Evolutionary conservation across 352 stramenopile genomes (phyloP), one percentile per base, ranked within the genome.

Genomic region (Phytophthora aleatoria): DNA sequence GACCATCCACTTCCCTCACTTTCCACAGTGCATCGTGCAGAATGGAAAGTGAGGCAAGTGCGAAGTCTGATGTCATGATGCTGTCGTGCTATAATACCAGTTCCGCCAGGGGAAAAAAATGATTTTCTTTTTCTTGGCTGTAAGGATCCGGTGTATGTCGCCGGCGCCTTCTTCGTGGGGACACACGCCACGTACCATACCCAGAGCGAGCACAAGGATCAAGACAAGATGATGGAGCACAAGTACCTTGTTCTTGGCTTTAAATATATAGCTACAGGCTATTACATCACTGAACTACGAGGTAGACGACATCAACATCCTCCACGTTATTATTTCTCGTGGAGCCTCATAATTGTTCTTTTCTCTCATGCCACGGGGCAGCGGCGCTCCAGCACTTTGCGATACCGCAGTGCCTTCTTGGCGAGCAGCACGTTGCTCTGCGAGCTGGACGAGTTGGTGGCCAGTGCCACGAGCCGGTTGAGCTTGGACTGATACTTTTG

Each of bases 341-440:
- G 35, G 5, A 12, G 5, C 38, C 42, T 51, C 31, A 39, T 50
- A 50, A 57, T 20, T 20, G 20, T 20, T 20, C 20, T 20, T 20
- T 20, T 20, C 20, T 41, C 20, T 73, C 24, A 67, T 38, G 12
- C 35, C 50, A 57, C 15, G 10, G 41, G 15, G 11, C 63, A 50
- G 12, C 61, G 47, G 26, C 68, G 58, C 31, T 69, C 64, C 10
- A 73, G 56, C 10, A 73, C 67, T 56, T 76, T 79, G 31, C 67
- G 71, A 49, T 76, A 79, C 36, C 63, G 48, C 4, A 79, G 59
- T 36, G 71, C 67, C 51, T 79, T 79, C 47, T 71, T 69, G 26
- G 71, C 71, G 11, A 79, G 20, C 43, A 79, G 38, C 39, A 73
- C 71, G 49, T 76, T 76, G 47, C 63, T 64, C 43, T 65, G 50